Conservation (phyloP, 2,329 filamentous ascomycete genomes). For the Ustulina deusta region DNA sequence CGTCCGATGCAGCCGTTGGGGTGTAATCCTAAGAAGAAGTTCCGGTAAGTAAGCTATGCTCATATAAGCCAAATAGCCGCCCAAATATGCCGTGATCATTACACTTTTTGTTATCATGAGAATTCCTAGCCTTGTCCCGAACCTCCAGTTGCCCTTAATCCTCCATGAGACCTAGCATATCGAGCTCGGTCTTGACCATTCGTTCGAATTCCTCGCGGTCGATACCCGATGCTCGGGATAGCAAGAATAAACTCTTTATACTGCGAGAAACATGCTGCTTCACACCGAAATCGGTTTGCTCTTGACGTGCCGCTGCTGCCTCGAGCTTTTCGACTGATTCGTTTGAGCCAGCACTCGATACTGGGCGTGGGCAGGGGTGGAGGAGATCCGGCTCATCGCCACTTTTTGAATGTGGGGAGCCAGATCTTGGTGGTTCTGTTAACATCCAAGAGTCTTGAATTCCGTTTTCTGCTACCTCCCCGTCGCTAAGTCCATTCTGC, state of each 20-base stretch:
- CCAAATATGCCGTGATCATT: constrained; percentile 26
- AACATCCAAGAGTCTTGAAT: constrained; percentile 59
- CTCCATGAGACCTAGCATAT: constrained; percentile 76
- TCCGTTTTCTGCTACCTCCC: constrained; percentile 52
- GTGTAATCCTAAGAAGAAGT: constrained; percentile 11
- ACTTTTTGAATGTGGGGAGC: constrained; percentile 53
- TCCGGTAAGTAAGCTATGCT: constrained; percentile 7
- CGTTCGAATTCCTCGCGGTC: constrained; percentile 79
- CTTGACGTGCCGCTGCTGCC: constrained; percentile 65
- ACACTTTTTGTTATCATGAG: constrained; percentile 7
- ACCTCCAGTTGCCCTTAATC: constrained; percentile 50
- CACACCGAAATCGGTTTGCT: constrained; percentile 77
- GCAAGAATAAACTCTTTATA: constrained; percentile 79
- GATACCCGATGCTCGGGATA: constrained; percentile 78
- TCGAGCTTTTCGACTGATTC: constrained; percentile 73
- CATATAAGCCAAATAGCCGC: constrained; percentile 7
- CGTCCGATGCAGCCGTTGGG: constrained; percentile 35
- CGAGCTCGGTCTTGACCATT: constrained; percentile 77
- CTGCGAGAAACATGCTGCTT: constrained; percentile 83
- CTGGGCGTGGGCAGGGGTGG: constrained; percentile 68
- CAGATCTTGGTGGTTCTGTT: constrained; percentile 57
- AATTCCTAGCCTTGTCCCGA: not conserved
- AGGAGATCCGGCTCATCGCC: constrained; percentile 56
- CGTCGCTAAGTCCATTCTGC: constrained; percentile 42
- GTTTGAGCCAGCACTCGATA: constrained; percentile 68